Percentiles rank a stretch among this genome's conserved stretches.
phyloP scores from a whole-genome alignment of 768 basidiomycete genomes.

The Mycena metata region DNA sequence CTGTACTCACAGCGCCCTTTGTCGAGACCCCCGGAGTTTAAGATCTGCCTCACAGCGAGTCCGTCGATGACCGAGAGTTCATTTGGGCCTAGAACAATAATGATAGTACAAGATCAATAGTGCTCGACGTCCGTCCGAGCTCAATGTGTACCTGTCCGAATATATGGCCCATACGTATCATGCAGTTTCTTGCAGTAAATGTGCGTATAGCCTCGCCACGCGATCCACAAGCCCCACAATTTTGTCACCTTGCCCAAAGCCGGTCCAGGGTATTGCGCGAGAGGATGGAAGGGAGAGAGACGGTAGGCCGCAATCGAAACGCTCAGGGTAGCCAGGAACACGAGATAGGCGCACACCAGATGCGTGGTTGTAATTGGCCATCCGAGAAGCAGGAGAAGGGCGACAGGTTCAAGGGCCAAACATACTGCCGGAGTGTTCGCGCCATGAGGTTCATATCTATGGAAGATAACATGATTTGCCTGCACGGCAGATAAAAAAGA shows the following conservation, averaged over 20 bases:
- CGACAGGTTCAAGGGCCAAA: slow-evolving; percentile 3
- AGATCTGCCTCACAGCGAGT: slow-evolving; percentile 23
- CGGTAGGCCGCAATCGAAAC: slow-evolving; percentile 57
- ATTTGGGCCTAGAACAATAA: slow-evolving; percentile 24
- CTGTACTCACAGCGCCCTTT: slow-evolving; percentile 35
- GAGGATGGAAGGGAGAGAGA: slow-evolving; percentile 67
- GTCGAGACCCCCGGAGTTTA: slow-evolving; percentile 23
- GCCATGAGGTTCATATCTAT: slow-evolving; percentile 26
- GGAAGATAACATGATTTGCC: slow-evolving; percentile 25
- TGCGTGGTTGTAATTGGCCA: neutral
- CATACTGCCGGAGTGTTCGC: slow-evolving; percentile 20
- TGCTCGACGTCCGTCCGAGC: neutral
- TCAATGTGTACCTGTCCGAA: slow-evolving; percentile 63
- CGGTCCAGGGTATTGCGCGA: slow-evolving; percentile 66
- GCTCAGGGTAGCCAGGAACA: slow-evolving; percentile 47
- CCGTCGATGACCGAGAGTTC: slow-evolving; percentile 34
- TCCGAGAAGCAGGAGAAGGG: slow-evolving; percentile 1
- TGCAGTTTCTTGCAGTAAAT: slow-evolving; percentile 61
- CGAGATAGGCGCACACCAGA: slow-evolving; percentile 2
- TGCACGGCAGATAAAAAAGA: neutral
- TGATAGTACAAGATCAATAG: neutral
- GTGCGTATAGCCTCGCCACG: slow-evolving; percentile 58
- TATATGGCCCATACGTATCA: slow-evolving; percentile 67
- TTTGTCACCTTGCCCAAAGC: slow-evolving; percentile 56
- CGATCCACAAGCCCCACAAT: slow-evolving; percentile 52